A percentile compares a stretch with the other conserved stretches of the same genome.
Conservation (phyloP, 1,284 basidiomycete species). For the Ceratobasidium papillatum region DNA sequence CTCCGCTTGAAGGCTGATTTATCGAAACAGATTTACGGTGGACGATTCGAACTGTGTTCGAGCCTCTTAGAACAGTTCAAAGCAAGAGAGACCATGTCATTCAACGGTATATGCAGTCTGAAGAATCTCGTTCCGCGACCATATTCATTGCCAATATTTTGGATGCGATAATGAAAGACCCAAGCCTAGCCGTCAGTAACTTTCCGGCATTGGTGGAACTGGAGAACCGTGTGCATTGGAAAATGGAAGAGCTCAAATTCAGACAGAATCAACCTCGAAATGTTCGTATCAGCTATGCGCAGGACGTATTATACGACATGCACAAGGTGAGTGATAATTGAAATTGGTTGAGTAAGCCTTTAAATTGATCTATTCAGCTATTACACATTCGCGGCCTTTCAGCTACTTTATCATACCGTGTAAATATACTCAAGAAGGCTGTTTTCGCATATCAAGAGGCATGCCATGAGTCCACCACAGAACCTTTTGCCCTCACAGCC, state of each 20-base stretch:
- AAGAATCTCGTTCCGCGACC: neutral
- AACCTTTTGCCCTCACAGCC: neutral
- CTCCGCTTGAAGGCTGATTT: too few species aligned
- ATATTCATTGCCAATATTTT: neutral
- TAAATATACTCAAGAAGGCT: neutral
- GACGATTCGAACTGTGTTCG: constrained; percentile 17
- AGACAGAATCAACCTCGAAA: too few species aligned
- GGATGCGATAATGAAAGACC: neutral
- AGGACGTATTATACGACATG: neutral
- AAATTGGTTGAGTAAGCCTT: neutral
- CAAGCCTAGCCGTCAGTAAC: neutral
- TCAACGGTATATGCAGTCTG: neutral
- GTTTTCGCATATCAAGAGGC: neutral
- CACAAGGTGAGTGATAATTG: neutral
- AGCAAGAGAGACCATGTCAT: neutral
- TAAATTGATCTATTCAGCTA: neutral
- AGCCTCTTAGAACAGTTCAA: neutral
- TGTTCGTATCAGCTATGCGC: neutral
- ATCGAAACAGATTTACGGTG: neutral
- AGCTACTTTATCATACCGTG: neutral
- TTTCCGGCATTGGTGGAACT: neutral
- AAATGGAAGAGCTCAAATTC: neutral
- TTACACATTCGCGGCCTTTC: neutral
- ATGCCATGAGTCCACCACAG: neutral
- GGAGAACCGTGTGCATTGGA: neutral